A percentile compares a stretch with the other conserved stretches of the same genome.
Evolutionary conservation across 1,284 basidiomycete species (phyloP).

Genomic region (Apiotrichum gamsii): DNA sequence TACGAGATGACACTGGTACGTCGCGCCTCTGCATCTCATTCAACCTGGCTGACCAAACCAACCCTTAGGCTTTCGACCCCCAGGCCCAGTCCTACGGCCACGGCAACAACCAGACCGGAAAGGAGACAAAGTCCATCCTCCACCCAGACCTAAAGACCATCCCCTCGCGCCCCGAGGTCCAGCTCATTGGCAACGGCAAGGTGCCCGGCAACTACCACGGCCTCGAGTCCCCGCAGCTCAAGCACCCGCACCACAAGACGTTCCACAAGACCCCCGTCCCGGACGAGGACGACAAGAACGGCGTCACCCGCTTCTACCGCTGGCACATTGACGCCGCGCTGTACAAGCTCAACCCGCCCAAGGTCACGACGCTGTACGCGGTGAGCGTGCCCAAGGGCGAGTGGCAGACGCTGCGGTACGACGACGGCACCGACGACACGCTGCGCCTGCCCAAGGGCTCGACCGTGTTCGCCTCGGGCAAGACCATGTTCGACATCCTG

Average conservation of each 20-base stretch:
- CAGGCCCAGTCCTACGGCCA: constrained; percentile 68
- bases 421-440: constrained; percentile 81
- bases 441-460: constrained; percentile 75
- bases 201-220: constrained; percentile 68
- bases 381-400: constrained; percentile 65
- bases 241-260: constrained; percentile 76
- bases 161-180: constrained; percentile 74
- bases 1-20: constrained; percentile 71
- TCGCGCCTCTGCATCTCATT: background rate
- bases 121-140: constrained; percentile 65
- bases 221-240: constrained; percentile 55
- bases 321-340: constrained; percentile 94
- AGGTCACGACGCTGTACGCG: constrained; percentile 81
- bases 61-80: constrained; percentile 63
- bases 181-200: constrained; percentile 72
- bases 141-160: constrained; percentile 82
- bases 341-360: constrained; percentile 79
- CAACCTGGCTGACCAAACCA: no score
- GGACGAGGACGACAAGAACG: constrained; percentile 66
- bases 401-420: constrained; percentile 68
- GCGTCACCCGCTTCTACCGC: constrained; percentile 76
- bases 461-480: constrained; percentile 68
- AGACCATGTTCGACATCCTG: constrained; percentile 78
- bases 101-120: constrained; percentile 72
- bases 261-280: constrained; percentile 82